Percentiles rank a stretch among this genome's conserved stretches.
phyloP scores from a whole-genome alignment of 768 basidiomycete species.

The Boletellus sp. region DNA sequence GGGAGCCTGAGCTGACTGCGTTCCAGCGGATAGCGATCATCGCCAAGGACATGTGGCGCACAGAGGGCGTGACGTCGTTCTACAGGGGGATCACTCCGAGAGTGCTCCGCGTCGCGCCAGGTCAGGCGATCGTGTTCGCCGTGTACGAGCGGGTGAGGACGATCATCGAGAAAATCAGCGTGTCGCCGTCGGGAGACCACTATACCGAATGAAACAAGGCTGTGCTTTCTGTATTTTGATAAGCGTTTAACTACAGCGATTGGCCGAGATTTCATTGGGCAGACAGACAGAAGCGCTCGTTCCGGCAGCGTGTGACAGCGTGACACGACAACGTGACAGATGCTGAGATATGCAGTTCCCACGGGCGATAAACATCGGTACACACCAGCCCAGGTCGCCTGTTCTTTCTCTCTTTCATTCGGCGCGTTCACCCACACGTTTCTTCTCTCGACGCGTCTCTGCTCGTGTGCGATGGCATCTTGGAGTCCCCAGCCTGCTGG shows the following conservation, averaged over 20 bases:
- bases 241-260: background rate
- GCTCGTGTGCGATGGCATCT: constrained; percentile 48
- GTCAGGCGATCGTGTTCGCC: constrained; percentile 95
- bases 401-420: constrained; percentile 25
- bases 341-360: constrained; percentile 34
- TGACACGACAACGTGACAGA: constrained; percentile 29
- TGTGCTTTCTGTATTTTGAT: background rate
- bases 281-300: background rate
- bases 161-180: constrained; percentile 65
- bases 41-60: constrained; percentile 87
- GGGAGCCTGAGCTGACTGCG: constrained; percentile 69
- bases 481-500: constrained; percentile 86
- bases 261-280: background rate
- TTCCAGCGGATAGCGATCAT: constrained; percentile 77
- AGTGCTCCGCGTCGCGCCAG: constrained; percentile 93
- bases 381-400: constrained; percentile 23
- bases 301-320: background rate
- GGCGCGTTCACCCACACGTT: constrained; percentile 27
- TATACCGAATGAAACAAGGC: constrained; percentile 58
- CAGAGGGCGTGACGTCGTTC: constrained; percentile 86
- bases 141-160: constrained; percentile 89
- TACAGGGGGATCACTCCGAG: constrained; percentile 99
- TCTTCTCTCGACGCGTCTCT: constrained; percentile 27
- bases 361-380: constrained; percentile 35
- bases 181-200: constrained; percentile 54